Conservation (phyloP, 768 basidiomycete species). For the Suillus clintonianus region DNA sequence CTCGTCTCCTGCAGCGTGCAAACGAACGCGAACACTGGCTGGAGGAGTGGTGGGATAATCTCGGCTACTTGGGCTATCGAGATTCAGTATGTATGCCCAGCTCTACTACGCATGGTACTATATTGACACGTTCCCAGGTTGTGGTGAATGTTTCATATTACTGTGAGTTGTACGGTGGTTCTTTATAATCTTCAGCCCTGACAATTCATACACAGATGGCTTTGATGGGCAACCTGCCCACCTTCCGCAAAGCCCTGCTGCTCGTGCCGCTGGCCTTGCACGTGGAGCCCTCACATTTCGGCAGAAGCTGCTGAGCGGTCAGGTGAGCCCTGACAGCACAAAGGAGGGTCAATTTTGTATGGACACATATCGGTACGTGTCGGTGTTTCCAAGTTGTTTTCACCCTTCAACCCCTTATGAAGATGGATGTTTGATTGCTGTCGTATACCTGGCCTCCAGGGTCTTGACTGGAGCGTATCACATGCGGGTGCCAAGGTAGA, state of each 20-base stretch:
- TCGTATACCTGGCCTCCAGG: constrained; percentile 72
- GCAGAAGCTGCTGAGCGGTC: constrained; percentile 63
- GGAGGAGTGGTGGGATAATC: constrained; percentile 94
- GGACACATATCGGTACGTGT: constrained; percentile 76
- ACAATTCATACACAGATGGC: constrained; percentile 56
- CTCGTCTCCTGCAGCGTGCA: constrained; percentile 56
- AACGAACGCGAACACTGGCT: constrained; percentile 75
- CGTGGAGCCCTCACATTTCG: constrained; percentile 77
- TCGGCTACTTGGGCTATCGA: constrained; percentile 79
- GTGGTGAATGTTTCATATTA: constrained; percentile 95
- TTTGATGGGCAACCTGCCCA: constrained; percentile 69
- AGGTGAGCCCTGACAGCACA: constrained; percentile 62
- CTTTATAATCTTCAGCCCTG: constrained; percentile 5
- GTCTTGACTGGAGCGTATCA: constrained; percentile 76
- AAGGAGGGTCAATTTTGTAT: constrained; percentile 78
- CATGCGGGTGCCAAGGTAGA: constrained; percentile 51
- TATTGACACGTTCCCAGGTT: constrained; percentile 46
- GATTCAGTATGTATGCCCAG: constrained; percentile 70
- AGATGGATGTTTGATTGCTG: constrained; percentile 95
- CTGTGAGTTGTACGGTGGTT: constrained; percentile 49
- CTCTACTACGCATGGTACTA: constrained; percentile 3
- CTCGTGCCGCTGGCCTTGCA: constrained; percentile 71
- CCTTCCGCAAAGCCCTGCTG: constrained; percentile 55
- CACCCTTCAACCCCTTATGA: constrained; percentile 1
- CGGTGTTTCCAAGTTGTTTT: background rate